Evolutionary conservation across 768 basidiomycete genomes (phyloP), one percentile per base, ranked within the genome.

Genomic region (Naematelia encephala): DNA sequence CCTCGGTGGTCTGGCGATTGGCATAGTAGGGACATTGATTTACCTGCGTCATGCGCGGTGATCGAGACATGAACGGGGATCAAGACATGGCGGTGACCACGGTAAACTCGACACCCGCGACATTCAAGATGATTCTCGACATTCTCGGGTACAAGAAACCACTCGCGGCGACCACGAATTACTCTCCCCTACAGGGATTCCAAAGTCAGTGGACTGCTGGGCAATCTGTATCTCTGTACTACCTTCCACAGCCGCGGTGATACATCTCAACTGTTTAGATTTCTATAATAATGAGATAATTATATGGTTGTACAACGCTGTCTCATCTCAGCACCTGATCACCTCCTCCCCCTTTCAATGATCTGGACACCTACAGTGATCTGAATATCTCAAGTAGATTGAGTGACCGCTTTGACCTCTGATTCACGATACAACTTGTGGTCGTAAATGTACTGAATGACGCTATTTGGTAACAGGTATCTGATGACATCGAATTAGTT

Each of bases 371-470:
- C n/a, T n/a, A n/a, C n/a, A n/a, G n/a, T n/a, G n/a, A n/a, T n/a
- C n/a, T n/a, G n/a, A n/a, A n/a, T n/a, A n/a, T n/a, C 34, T 39
- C 34, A 39, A 16, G 34, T 39, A 39, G 34, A 29, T 16, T 49
- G 12, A 34, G 54, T 58, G 51, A 65, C 39, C 5, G 61, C 45
- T 46, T 65, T 69, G 22, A 39, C 50, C 39, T 73, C 72, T 26
- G 67, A 62, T 21, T 76, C 72, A 26, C 68, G 67, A 54, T 81
- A 81, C 49, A 82, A 74, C 47, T 85, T 83, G 65, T 93, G 81
- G 72, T 88, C 82, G 74, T 91, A 87, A 78, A 98, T 99, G 75
- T 99, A 99, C 63, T 92, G 86, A 60, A 93, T 90, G 49, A 98
- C 94, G 34, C 86, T 84, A 51, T 87, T 83, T 10, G 96, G 96